phyloP scores from a whole-genome alignment of 2,329 filamentous ascomycete species.

The Pseudogymnoascus sp. region DNA sequence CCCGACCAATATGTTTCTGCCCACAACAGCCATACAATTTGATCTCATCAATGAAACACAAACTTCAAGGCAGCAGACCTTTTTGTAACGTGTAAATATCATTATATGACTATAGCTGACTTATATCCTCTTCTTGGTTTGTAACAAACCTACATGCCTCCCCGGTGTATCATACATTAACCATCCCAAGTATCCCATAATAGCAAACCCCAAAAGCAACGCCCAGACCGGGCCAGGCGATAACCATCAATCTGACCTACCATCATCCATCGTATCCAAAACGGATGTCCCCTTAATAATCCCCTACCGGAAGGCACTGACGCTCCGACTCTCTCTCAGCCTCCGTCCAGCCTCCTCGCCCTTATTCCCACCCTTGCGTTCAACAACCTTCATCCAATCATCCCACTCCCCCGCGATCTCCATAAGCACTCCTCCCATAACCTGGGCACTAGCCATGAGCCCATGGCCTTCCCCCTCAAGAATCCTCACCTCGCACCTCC shows the following conservation, averaged over 20 bases:
- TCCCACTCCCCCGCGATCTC: constrained; percentile 95
- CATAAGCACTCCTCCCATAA: constrained; percentile 91
- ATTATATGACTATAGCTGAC: constrained; percentile 4
- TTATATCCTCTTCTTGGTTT: background rate
- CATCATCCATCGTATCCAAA: background rate
- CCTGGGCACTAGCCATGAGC: constrained; percentile 84
- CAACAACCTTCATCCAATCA: constrained; percentile 64
- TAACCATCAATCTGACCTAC: background rate
- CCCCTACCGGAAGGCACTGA: constrained; percentile 23
- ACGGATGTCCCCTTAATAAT: background rate
- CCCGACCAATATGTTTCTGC: background rate
- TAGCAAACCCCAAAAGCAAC: background rate
- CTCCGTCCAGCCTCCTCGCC: constrained; percentile 19
- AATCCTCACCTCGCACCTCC: constrained; percentile 81
- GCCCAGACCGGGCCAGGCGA: background rate
- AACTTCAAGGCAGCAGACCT: background rate
- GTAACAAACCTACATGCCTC: constrained; percentile 1
- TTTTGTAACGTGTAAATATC: background rate
- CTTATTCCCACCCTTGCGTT: constrained; percentile 20
- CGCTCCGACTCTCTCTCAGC: constrained; percentile 25
- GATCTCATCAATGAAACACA: background rate
- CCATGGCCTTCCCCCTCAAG: constrained; percentile 90
- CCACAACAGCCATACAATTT: background rate
- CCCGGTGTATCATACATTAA: background rate
- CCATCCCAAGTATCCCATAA: background rate